Evolutionary conservation across 139 green algal genomes (phyloP).

Genomic region (Chlorella sp.): DNA sequence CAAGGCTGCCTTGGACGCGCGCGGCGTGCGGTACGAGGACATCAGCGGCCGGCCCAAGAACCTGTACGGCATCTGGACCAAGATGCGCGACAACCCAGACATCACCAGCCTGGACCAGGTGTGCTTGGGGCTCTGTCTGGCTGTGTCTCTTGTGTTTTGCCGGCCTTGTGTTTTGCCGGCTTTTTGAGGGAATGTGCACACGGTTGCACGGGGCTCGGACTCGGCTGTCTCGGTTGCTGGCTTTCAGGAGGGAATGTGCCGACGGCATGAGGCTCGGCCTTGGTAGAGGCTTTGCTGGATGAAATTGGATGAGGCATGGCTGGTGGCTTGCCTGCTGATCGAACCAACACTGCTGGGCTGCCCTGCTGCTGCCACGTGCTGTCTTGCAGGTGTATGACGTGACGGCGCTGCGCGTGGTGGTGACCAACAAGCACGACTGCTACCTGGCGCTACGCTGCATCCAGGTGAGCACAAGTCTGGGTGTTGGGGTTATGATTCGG

Average conservation of each 20-base stretch:
- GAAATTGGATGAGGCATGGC: conserved; percentile 29
- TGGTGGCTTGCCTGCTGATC: neutral
- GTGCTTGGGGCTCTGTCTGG: no score
- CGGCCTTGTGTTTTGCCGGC: no score
- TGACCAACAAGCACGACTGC: conserved; percentile 76
- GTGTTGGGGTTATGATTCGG: no score
- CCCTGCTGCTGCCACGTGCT: no score
- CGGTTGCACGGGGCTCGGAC: no score
- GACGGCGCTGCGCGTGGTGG: conserved; percentile 81
- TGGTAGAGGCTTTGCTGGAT: no score
- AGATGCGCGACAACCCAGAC: conserved; percentile 70
- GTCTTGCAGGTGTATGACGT: conserved; percentile 78
- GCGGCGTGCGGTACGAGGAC: conserved; percentile 53
- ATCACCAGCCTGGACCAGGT: conserved; percentile 31
- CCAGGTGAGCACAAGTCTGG: conserved; percentile 19
- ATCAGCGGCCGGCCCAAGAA: conserved; percentile 87
- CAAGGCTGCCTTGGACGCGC: conserved; percentile 22
- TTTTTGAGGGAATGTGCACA: no score
- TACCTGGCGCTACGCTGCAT: conserved; percentile 74
- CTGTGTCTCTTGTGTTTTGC: no score
- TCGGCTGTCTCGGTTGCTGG: no score
- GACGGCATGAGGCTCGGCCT: no score
- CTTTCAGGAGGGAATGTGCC: no score
- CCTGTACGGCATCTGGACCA: conserved; percentile 81
- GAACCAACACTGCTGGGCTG: neutral